Evolutionary conservation across 2,329 filamentous ascomycete genomes (phyloP).

Genomic region (Drechslera avenae): DNA sequence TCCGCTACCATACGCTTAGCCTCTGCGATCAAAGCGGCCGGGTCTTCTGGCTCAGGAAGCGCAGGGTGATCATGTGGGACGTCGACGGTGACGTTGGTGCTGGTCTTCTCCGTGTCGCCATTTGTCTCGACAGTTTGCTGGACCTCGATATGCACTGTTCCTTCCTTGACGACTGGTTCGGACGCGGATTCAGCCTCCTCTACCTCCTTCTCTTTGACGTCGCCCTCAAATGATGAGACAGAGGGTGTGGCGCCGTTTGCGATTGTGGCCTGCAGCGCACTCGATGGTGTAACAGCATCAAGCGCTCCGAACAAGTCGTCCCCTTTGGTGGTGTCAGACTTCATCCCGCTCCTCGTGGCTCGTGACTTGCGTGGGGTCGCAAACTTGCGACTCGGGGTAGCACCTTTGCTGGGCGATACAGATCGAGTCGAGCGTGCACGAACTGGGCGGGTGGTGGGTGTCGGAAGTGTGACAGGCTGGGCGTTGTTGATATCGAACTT

Average conservation of each 20-base stretch:
- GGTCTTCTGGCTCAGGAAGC: slow-evolving; percentile 75
- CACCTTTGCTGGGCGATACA: slow-evolving; percentile 60
- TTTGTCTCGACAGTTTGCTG: slow-evolving; percentile 66
- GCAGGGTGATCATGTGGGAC: slow-evolving; percentile 70
- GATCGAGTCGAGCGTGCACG: slow-evolving; percentile 64
- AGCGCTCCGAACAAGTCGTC: slow-evolving; percentile 50
- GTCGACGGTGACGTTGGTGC: slow-evolving; percentile 76
- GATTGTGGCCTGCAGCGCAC: slow-evolving; percentile 46
- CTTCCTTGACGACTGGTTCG: slow-evolving; percentile 31
- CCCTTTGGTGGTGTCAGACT: slow-evolving; percentile 34
- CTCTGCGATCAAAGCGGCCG: slow-evolving; percentile 80
- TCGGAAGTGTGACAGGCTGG: slow-evolving; percentile 22
- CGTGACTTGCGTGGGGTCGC: slow-evolving; percentile 61
- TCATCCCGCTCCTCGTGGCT: slow-evolving; percentile 49
- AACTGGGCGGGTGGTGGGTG: slow-evolving; percentile 41
- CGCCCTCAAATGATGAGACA: slow-evolving; percentile 52
- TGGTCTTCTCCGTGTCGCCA: slow-evolving; percentile 68
- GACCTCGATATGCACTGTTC: slow-evolving; percentile 71
- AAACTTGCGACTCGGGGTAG: slow-evolving; percentile 53
- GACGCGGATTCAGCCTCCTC: slow-evolving; percentile 12
- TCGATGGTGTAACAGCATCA: slow-evolving; percentile 54
- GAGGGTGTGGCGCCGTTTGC: slow-evolving; percentile 37
- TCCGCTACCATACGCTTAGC: slow-evolving; percentile 87
- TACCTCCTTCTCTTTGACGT: slow-evolving; percentile 31
- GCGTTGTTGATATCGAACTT: slow-evolving; percentile 67